These are phyloP conservation scores for Fraxinus ornus DNA, from an alignment of 305 asterid genomes.

Conservation along the genomic window DNA sequence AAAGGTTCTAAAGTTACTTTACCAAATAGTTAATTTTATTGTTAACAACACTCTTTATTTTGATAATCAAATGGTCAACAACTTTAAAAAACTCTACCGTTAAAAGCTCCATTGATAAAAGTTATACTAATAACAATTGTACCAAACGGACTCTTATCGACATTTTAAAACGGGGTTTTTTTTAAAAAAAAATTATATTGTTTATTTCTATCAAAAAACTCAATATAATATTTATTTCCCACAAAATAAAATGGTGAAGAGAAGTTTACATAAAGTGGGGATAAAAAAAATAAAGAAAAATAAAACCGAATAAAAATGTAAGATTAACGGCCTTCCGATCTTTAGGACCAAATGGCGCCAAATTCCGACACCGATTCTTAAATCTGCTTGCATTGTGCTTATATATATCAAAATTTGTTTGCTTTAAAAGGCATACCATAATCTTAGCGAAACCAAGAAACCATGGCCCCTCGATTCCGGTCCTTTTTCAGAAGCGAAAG, in stretches of 20 bases:
- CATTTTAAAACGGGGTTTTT: background rate
- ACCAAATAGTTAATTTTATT: background rate
- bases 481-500: slow-evolving; percentile 33
- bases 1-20: background rate
- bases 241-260: background rate
- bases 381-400: background rate
- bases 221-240: background rate
- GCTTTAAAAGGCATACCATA: slow-evolving; percentile 29
- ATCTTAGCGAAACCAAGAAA: slow-evolving; percentile 29
- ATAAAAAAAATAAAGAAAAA: background rate
- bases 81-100: background rate
- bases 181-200: background rate
- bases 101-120: background rate
- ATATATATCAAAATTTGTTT: background rate
- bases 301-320: background rate
- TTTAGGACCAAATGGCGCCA: slow-evolving; percentile 1
- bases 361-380: background rate
- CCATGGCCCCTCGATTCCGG: slow-evolving; percentile 39
- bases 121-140: background rate
- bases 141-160: background rate
- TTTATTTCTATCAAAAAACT: background rate
- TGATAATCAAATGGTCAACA: background rate
- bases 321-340: background rate
- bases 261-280: background rate
- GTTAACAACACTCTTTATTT: background rate